Percentiles rank a stretch among this genome's conserved stretches.
Evolutionary conservation across 257 asterid genomes (phyloP).

Genomic region (Rehmannia glutinosa): DNA sequence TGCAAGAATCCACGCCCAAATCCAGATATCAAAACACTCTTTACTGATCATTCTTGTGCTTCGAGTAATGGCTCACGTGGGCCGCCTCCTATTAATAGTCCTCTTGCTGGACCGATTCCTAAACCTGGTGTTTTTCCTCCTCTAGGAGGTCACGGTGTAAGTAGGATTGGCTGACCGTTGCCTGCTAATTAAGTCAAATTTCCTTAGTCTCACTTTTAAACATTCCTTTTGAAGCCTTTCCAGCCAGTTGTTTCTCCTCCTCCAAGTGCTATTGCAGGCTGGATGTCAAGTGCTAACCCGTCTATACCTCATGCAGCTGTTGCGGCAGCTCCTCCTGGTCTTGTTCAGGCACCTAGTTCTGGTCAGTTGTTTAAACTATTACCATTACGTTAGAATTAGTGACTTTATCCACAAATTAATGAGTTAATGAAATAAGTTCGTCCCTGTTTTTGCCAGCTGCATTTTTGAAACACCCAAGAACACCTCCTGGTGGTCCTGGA

Average conservation of each 20-base stretch:
- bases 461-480: constrained; percentile 82
- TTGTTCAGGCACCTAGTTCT: constrained; percentile 46
- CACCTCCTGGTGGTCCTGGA: constrained; percentile 75
- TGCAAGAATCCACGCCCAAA: constrained; percentile 96
- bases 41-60: constrained; percentile 81
- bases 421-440: background rate
- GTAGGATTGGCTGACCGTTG: constrained; percentile 22
- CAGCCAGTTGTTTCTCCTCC: constrained; percentile 66
- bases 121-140: constrained; percentile 60
- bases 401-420: background rate
- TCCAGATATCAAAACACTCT: constrained; percentile 92
- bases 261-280: constrained; percentile 84
- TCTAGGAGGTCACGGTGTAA: constrained; percentile 78
- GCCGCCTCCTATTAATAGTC: constrained; percentile 62
- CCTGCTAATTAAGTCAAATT: constrained; percentile 2
- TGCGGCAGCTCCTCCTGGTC: constrained; percentile 56
- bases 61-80: constrained; percentile 72
- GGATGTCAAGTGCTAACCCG: constrained; percentile 83
- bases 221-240: constrained; percentile 40
- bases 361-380: constrained; percentile 42
- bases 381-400: constrained; percentile 6
- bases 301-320: constrained; percentile 47
- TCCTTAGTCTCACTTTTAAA: constrained; percentile 23
- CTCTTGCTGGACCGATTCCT: constrained; percentile 64
- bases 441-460: constrained; percentile 42